These are phyloP conservation scores for Tothia fuscella DNA, from an alignment of 2,329 filamentous ascomycete genomes.

Conservation along the genomic window DNA sequence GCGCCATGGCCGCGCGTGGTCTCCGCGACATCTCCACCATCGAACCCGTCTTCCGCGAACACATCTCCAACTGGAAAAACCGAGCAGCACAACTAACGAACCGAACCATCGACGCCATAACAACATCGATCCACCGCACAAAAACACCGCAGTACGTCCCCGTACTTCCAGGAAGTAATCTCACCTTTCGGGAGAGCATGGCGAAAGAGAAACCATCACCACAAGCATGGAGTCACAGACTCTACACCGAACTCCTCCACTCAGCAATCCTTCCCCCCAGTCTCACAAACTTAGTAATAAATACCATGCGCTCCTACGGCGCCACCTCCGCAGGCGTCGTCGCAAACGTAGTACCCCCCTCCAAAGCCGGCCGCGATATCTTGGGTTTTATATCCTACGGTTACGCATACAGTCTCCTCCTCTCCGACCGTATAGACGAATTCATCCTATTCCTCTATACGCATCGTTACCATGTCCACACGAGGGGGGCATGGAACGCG, in stretches of 20 bases:
- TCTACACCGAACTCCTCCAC: constrained; percentile 10
- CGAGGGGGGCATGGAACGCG: constrained; percentile 7
- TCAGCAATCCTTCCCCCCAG: background rate
- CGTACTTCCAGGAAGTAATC: background rate
- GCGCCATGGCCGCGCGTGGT: constrained; percentile 4
- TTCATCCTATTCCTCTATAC: constrained; percentile 8
- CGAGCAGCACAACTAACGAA: background rate
- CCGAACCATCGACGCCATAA: constrained; percentile 1
- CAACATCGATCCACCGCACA: background rate
- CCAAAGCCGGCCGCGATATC: background rate
- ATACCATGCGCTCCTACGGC: constrained; percentile 7
- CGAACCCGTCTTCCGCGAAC: background rate
- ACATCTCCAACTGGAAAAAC: background rate
- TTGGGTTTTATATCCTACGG: constrained; percentile 9
- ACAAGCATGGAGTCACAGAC: constrained; percentile 6
- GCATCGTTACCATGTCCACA: constrained; percentile 10
- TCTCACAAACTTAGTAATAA: background rate
- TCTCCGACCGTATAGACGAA: constrained; percentile 7
- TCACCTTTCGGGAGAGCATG: constrained; percentile 4
- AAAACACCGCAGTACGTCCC: background rate
- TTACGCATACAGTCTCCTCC: constrained; percentile 3
- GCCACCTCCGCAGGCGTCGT: constrained; percentile 7
- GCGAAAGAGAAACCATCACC: background rate
- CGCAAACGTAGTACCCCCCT: constrained; percentile 1
- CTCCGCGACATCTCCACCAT: constrained; percentile 5